Base-by-base conservation (phyloP, 257 asterid genomes). In the Nicotiana attenuata region DNA sequence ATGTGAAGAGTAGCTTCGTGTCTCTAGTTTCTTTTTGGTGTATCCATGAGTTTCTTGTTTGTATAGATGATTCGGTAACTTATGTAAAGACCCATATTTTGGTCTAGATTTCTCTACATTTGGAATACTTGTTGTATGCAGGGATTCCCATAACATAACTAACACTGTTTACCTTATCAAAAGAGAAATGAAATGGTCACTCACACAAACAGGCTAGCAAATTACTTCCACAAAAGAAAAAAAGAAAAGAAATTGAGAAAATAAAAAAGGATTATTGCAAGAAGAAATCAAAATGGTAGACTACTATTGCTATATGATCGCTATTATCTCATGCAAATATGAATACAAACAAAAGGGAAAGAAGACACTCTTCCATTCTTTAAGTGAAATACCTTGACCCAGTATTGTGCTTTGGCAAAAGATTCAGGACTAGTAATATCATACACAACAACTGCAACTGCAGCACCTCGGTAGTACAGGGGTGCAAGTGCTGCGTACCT, bases 371-470 rank as follows among this genome's bases (percentile, higher is more conserved):
- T 22, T 73, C 63, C 61, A 50, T 47, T 47, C 9, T 73, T 71
- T 73, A 73, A 73, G 45, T 7, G 41, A 73, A 65, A 50, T 90
- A 94, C 97, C 97, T 92, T 94, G 84, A 92, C 96, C 98, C 97
- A 94, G 75, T 92, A 94, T 80, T 92, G 95, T 26, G 98, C 97
- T 87, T 92, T 94, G 76, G 83, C 65, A 83, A 96, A 96, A 31
- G 99, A 89, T 28, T 96, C 99, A 26, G 98, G 94, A 89, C 93
- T 94, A 14, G 99, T 94, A 73, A 96, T 96, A 86, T 96, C 99
- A 78, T 96, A 96, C 73, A 87, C 95, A 79, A 92, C 78, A 76
- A 92, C 91, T 13, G 97, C 94, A 63, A 91, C 95, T 68, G 94
- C 97, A 88, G 97, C 95, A 68, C 97, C 97, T 84, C 97, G 89